A percentile compares a stretch with the other conserved stretches of the same genome.
These are phyloP conservation scores for Wickerhamiella vanderwaltii DNA, from an alignment of 805 yeast species.

Conservation along the genomic window DNA sequence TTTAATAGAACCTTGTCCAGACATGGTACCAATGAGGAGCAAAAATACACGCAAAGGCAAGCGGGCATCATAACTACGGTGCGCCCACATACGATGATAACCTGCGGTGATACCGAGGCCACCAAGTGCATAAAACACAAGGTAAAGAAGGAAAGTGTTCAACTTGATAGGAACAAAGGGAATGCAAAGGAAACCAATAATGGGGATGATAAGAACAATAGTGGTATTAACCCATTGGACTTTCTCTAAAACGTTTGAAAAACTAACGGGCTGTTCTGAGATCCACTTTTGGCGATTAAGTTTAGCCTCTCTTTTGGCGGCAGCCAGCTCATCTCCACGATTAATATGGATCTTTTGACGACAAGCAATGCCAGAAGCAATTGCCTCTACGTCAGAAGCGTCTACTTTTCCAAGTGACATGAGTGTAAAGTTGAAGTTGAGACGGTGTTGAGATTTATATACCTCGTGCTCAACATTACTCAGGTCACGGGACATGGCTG, in stretches of 20 bases:
- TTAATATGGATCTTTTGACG: slow-evolving; percentile 24
- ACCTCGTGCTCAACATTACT: slow-evolving; percentile 7
- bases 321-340: slow-evolving; percentile 17
- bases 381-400: slow-evolving; percentile 26
- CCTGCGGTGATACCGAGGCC: slow-evolving; percentile 72
- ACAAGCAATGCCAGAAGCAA: slow-evolving; percentile 26
- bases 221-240: slow-evolving; percentile 62
- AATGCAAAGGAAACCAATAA: slow-evolving; percentile 34
- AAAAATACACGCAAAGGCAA: slow-evolving; percentile 37
- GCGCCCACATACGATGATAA: slow-evolving; percentile 69
- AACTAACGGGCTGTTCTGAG: slow-evolving; percentile 65
- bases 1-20: slow-evolving; percentile 63
- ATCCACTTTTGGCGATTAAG: slow-evolving; percentile 35
- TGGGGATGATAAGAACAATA: slow-evolving; percentile 46
- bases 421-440: neutral
- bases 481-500: slow-evolving; percentile 1
- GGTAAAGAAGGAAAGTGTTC: slow-evolving; percentile 43
- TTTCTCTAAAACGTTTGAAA: slow-evolving; percentile 56
- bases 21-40: slow-evolving; percentile 54
- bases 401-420: slow-evolving; percentile 22
- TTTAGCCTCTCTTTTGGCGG: slow-evolving; percentile 14
- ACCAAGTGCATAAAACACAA: slow-evolving; percentile 45
- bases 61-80: slow-evolving; percentile 41
- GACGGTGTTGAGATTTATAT: neutral
- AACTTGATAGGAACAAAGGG: slow-evolving; percentile 34